phyloP scores from a whole-genome alignment of 1,284 basidiomycete genomes.

The Nidula niveotomentosa region DNA sequence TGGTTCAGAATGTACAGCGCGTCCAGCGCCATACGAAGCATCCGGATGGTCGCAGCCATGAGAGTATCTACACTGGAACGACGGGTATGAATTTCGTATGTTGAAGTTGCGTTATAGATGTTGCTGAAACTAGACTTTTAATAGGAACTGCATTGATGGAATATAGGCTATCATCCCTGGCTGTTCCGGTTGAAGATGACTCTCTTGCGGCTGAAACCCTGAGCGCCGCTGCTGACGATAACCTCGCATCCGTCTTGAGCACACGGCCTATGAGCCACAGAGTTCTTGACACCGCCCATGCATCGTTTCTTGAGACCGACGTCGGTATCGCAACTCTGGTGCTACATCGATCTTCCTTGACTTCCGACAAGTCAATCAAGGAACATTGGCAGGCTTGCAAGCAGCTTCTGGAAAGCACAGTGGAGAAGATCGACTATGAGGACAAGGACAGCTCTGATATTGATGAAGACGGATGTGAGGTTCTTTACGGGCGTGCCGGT shows the following conservation, averaged over 20 bases:
- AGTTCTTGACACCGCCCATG: constrained; percentile 12
- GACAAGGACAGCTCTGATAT: constrained; percentile 10
- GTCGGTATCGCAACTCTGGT: constrained; percentile 34
- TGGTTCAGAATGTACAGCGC: constrained; percentile 14
- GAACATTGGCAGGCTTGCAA: constrained; percentile 18
- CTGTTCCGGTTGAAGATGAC: constrained; percentile 3
- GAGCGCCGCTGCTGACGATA: constrained; percentile 16
- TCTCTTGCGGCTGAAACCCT: constrained; percentile 13
- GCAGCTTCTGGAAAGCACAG: constrained; percentile 16
- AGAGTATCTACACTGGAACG: constrained; percentile 22
- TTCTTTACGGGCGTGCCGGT: constrained; percentile 57
- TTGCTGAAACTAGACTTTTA: background rate
- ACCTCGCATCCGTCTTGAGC: constrained; percentile 18
- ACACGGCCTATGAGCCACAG: constrained; percentile 7
- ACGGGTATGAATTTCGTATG: constrained; percentile 13
- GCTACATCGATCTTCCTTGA: constrained; percentile 18
- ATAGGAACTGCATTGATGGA: constrained; percentile 27
- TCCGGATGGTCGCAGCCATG: constrained; percentile 6
- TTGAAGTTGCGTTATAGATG: no score
- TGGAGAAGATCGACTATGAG: constrained; percentile 16
- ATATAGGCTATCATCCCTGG: constrained; percentile 17
- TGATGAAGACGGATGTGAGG: constrained; percentile 47
- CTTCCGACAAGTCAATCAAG: constrained; percentile 9
- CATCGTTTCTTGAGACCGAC: constrained; percentile 37
- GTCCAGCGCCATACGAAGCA: constrained; percentile 15